Conservation (phyloP, 108 stramenopile species). For the Discostella stelligeroides region DNA sequence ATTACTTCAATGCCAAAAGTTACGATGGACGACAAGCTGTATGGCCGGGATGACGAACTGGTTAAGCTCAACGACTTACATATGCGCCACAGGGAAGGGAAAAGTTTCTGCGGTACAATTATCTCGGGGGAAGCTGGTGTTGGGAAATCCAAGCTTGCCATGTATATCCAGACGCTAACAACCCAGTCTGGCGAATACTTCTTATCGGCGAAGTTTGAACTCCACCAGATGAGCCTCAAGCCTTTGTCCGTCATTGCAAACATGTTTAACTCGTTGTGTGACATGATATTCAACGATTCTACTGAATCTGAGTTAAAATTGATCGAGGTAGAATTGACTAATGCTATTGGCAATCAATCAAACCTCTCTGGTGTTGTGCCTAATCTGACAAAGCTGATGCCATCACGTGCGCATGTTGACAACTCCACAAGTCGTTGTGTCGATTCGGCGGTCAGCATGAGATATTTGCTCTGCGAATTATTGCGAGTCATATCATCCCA, state of each 20-base stretch:
- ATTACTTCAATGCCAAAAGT: background rate
- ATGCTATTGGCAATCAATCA: slow-evolving; percentile 12
- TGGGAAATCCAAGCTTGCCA: slow-evolving; percentile 32
- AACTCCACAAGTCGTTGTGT: background rate
- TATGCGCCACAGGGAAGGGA: background rate
- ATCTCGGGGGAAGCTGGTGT: slow-evolving; percentile 29
- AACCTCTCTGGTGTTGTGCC: slow-evolving; percentile 8
- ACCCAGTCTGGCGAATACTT: slow-evolving; percentile 6
- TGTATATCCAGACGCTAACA: slow-evolving; percentile 3
- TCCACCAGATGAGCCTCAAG: slow-evolving; percentile 8
- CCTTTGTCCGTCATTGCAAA: slow-evolving; percentile 18
- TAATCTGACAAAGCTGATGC: slow-evolving; percentile 22
- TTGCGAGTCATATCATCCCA: slow-evolving; percentile 7
- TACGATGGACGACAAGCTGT: slow-evolving; percentile 18
- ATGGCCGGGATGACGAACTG: slow-evolving; percentile 28
- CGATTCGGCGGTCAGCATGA: slow-evolving; percentile 19
- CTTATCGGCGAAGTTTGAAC: slow-evolving; percentile 35
- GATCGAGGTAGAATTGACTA: slow-evolving; percentile 8
- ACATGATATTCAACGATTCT: slow-evolving; percentile 11
- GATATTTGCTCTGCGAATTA: slow-evolving; percentile 17
- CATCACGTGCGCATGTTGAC: background rate
- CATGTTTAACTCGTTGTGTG: slow-evolving; percentile 25
- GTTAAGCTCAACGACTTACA: slow-evolving; percentile 11
- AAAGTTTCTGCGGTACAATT: slow-evolving; percentile 14
- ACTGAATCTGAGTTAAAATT: background rate